Base-by-base conservation (phyloP, 345 rosid genomes). In the Cardiospermum halicacabum region DNA sequence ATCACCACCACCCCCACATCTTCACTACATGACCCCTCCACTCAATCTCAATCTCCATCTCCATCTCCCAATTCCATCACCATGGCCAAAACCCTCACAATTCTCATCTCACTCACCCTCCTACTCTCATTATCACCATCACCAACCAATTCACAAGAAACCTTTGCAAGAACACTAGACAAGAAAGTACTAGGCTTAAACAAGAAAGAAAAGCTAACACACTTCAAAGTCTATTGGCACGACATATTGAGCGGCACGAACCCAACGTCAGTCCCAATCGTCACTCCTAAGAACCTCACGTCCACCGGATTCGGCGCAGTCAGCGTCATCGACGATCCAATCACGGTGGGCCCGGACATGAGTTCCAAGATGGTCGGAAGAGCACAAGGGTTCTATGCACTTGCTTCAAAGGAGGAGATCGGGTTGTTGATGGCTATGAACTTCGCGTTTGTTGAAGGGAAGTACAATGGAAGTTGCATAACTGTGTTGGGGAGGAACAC, bases 351-450 rank as follows among this genome's bases (percentile, higher is more conserved):
- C 25, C 86, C 89, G 7, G 66, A 81, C 36, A 3, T 80, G 67
- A 77, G 78, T 67, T 88, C 92, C 0, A 83, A 79, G 37, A 22
- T 84, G 60, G 80, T 91, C 43, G 97, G 92, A 0, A 82, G 75
- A 43, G 96, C 97, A 0, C 96, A 91, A 34, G 97, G 97, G 49
- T 72, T 91, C 19, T 91, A 88, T 53, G 77, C 87, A 0, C 66
- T 68, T 11, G 79, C 96, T 5, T 74, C 80, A 0, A 87, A 84
- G 54, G 72, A 85, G 40, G 88, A 84, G 60, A 2, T 80, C 13
- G 86, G 87, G 0, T 70, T 91, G 56, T 31, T 91, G 1, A 84
- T 91, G 91, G 80, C 80, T 4, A 82, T 82, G 92, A 88, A 88
- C 49, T 82, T 90, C 36, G 86, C 75, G 19, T 90, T 90, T 63